Evolutionary conservation across 805 yeast species (phyloP).

Genomic region (Ogataea trehaloabstinens): DNA sequence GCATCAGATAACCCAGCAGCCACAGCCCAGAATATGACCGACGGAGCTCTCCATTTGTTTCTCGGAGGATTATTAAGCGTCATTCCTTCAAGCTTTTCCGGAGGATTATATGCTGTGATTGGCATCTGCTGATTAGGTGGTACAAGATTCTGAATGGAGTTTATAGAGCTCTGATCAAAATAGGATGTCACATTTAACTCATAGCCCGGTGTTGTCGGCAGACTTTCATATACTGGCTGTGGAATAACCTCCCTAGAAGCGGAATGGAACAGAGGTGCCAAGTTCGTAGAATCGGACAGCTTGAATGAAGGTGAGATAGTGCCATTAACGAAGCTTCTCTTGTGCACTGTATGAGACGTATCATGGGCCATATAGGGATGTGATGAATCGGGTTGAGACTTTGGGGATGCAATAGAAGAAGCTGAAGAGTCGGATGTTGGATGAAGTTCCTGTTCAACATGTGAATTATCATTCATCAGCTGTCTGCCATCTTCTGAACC

Average conservation of each 20-base stretch:
- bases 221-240: conserved; percentile 39
- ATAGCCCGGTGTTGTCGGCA: conserved; percentile 41
- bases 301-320: background rate
- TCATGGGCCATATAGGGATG: background rate
- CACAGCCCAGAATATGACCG: conserved; percentile 41
- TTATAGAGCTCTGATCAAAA: conserved; percentile 16
- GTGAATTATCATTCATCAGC: too few species aligned
- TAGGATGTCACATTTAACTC: conserved; percentile 28
- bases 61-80: conserved; percentile 41
- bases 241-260: conserved; percentile 21
- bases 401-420: background rate
- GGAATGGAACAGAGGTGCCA: conserved; percentile 7
- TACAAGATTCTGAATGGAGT: conserved; percentile 9
- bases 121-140: conserved; percentile 19
- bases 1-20: conserved; percentile 51
- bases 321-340: background rate
- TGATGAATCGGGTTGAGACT: background rate
- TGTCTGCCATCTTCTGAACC: too few species aligned
- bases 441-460: too few species aligned
- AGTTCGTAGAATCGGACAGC: background rate
- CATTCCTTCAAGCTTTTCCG: conserved; percentile 30
- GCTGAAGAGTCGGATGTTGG: too few species aligned
- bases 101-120: conserved; percentile 1
- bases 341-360: background rate
- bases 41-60: conserved; percentile 41